Percentiles rank a stretch among this genome's conserved stretches.
Conservation (phyloP, 148 eudicot genomes). For the Linanthus parryae region DNA sequence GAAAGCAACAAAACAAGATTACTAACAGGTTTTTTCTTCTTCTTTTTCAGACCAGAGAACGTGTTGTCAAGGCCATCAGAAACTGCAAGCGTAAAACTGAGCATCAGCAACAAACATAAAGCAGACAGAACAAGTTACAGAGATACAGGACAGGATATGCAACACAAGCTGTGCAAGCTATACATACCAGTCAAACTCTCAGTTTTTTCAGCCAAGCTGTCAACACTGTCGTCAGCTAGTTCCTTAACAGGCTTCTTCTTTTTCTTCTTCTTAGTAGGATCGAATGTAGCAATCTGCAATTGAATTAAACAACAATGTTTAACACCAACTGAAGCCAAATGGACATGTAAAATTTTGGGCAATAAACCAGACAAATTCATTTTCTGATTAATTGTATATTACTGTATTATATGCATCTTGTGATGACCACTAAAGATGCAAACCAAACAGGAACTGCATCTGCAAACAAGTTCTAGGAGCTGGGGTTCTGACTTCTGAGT, state of each 20-base stretch:
- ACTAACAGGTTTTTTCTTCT: constrained; percentile 67
- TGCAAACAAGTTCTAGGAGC: neutral
- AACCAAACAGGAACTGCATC: neutral
- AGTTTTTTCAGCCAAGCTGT: constrained; percentile 50
- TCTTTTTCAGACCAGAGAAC: constrained; percentile 69
- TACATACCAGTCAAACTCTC: constrained; percentile 50
- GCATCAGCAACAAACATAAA: neutral
- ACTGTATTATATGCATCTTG: too few relatives aligned
- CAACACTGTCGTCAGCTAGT: constrained; percentile 51
- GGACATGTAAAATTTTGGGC: neutral
- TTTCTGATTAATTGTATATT: neutral
- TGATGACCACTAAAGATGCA: neutral
- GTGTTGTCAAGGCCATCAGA: constrained; percentile 54
- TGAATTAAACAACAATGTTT: neutral
- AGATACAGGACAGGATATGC: neutral
- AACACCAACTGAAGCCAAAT: neutral
- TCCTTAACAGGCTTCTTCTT: constrained; percentile 78
- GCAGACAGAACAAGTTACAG: neutral
- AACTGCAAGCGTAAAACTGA: constrained; percentile 28
- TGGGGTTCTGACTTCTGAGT: neutral
- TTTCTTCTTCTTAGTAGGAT: constrained; percentile 73
- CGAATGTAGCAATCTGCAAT: constrained; percentile 56
- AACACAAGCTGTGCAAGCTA: neutral
- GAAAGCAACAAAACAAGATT: neutral
- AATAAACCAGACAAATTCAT: neutral